A percentile compares a stretch with the other conserved stretches of the same genome.
Conservation (phyloP, 139 green algal species). For the Marvania coccoides region DNA sequence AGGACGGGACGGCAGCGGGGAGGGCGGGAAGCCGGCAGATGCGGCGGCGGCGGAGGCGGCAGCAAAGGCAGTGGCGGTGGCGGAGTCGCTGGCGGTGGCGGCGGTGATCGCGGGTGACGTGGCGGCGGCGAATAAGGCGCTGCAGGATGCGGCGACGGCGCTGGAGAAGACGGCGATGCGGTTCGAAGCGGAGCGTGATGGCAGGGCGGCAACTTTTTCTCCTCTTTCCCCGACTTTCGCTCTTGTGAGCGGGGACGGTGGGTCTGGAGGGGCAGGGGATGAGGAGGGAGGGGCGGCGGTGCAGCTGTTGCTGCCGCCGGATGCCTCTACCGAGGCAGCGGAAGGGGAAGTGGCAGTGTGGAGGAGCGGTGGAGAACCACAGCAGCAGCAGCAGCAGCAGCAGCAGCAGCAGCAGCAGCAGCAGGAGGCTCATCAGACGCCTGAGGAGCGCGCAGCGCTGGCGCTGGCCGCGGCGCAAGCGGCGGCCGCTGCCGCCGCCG, state of each 20-base stretch:
- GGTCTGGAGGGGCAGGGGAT: too few species aligned
- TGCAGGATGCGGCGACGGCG: conserved; percentile 5
- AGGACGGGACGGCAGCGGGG: neutral
- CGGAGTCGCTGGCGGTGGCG: conserved; percentile 4
- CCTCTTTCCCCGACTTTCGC: too few species aligned
- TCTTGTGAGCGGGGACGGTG: too few species aligned
- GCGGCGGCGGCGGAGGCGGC: neutral
- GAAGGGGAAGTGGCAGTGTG: neutral
- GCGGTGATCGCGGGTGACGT: conserved; percentile 12
- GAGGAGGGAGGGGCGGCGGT: too few species aligned
- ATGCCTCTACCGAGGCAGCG: too few species aligned
- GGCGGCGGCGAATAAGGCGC: conserved; percentile 3
- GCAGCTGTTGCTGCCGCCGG: too few species aligned
- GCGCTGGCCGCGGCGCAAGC: conserved; percentile 6
- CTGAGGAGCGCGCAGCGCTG: neutral
- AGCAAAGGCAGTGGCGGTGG: neutral
- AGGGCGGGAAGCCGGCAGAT: neutral
- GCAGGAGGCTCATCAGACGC: neutral
- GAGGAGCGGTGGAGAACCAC: neutral
- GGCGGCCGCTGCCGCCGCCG: conserved; percentile 7
- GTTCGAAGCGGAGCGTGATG: neutral
- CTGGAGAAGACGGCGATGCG: conserved; percentile 8
- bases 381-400: neutral
- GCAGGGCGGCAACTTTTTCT: too few species aligned
- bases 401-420: neutral